Conservation (phyloP, 2,329 filamentous ascomycete species). For the Bipolaris bicolor region DNA sequence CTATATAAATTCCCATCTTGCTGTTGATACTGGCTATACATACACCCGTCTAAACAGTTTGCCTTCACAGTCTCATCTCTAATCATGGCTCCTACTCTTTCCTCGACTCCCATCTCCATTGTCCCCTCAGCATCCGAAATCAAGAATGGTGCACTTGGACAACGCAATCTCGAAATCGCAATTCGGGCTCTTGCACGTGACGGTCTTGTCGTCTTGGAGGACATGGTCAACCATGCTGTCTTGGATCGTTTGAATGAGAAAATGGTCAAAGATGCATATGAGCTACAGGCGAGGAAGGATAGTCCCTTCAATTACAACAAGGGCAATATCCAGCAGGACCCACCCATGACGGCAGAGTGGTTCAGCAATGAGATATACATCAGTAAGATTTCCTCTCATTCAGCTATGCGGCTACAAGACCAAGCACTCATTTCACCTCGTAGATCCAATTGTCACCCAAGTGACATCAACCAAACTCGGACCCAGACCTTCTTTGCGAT, state of each 20-base stretch:
- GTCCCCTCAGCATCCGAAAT: slow-evolving; percentile 53
- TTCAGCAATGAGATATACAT: slow-evolving; percentile 55
- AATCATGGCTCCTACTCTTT: slow-evolving; percentile 26
- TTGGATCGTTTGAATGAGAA: slow-evolving; percentile 63
- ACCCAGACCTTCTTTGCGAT: slow-evolving; percentile 38
- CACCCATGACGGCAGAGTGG: slow-evolving; percentile 57
- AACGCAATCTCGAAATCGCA: slow-evolving; percentile 60
- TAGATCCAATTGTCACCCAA: slow-evolving; percentile 63
- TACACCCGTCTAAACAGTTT: neutral
- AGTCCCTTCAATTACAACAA: slow-evolving; percentile 68
- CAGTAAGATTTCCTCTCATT: slow-evolving; percentile 50
- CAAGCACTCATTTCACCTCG: neutral
- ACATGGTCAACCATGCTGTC: slow-evolving; percentile 52
- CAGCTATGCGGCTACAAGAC: neutral
- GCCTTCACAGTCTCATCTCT: neutral
- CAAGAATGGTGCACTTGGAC: slow-evolving; percentile 47
- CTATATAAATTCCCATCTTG: slow-evolving; percentile 12
- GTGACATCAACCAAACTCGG: slow-evolving; percentile 57
- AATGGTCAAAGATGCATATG: slow-evolving; percentile 65
- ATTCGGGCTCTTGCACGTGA: slow-evolving; percentile 37
- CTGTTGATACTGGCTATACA: neutral
- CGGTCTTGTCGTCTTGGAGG: slow-evolving; percentile 44
- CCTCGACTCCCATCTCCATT: slow-evolving; percentile 44
- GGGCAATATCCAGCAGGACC: slow-evolving; percentile 67
- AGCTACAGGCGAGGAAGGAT: slow-evolving; percentile 59